phyloP scores from a whole-genome alignment of 176 grass and related monocot genomes.

The Urochloa ruziziensis region DNA sequence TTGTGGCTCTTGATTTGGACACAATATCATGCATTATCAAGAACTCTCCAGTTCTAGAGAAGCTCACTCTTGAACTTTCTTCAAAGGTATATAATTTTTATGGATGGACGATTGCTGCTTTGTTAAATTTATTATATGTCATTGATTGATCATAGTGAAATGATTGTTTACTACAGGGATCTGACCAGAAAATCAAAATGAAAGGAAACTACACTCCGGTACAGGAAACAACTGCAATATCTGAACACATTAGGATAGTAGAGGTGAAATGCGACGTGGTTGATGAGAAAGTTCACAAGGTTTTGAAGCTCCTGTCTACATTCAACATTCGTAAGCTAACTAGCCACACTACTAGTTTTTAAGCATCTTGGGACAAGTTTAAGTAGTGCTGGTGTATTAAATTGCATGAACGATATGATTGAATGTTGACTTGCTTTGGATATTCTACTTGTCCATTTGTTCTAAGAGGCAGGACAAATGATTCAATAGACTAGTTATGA shows the following conservation, averaged over 20 bases:
- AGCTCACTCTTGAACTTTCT: slow-evolving; percentile 14
- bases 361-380: not conserved
- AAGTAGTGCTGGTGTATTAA: not conserved
- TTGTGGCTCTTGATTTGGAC: not conserved
- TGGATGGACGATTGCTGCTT: not conserved
- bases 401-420: not conserved
- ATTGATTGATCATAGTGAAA: not conserved
- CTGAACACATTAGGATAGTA: not conserved
- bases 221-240: not conserved
- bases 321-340: slow-evolving; percentile 1
- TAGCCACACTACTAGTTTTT: not conserved
- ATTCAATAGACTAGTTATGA: not conserved
- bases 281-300: not conserved
- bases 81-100: not conserved
- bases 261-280: not conserved
- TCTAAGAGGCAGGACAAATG: not conserved
- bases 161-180: not conserved
- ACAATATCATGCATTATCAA: slow-evolving; percentile 21
- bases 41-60: slow-evolving; percentile 22
- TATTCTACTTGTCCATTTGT: not conserved
- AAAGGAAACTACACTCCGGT: not conserved
- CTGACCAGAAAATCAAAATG: not conserved
- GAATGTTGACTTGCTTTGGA: not conserved
- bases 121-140: not conserved
- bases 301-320: slow-evolving; percentile 1